phyloP scores from a whole-genome alignment of 2,329 filamentous ascomycete genomes.

The Plenodomus lindquistii region DNA sequence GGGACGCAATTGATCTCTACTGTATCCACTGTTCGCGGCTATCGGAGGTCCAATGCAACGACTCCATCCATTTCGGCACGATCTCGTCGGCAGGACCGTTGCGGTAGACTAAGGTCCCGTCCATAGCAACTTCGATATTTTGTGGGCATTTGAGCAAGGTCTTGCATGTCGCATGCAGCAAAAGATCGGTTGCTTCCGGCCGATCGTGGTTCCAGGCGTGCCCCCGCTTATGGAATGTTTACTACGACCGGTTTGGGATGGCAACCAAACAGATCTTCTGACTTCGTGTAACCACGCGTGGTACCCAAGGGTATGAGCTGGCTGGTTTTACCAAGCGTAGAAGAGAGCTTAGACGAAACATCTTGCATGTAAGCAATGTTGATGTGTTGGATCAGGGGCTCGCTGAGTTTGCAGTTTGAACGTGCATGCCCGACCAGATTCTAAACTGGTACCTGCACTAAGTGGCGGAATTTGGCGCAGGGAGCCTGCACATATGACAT shows the following conservation, averaged over 20 bases:
- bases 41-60: slow-evolving; percentile 6
- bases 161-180: slow-evolving; percentile 33
- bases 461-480: background rate
- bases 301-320: slow-evolving; percentile 14
- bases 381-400: slow-evolving; percentile 17
- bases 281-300: slow-evolving; percentile 30
- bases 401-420: slow-evolving; percentile 15
- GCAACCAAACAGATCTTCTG: slow-evolving; percentile 28
- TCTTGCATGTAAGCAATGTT: slow-evolving; percentile 5
- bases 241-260: slow-evolving; percentile 23
- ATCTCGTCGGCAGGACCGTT: slow-evolving; percentile 23
- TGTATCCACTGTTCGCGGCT: slow-evolving; percentile 13
- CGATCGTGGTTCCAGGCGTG: slow-evolving; percentile 27
- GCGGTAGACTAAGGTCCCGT: slow-evolving; percentile 17
- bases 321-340: slow-evolving; percentile 23
- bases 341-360: slow-evolving; percentile 1
- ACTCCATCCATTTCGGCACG: background rate
- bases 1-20: slow-evolving; percentile 8
- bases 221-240: slow-evolving; percentile 29
- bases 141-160: slow-evolving; percentile 18
- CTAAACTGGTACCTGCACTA: background rate
- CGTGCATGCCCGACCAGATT: slow-evolving; percentile 20
- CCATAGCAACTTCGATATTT: slow-evolving; percentile 10
- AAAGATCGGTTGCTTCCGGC: slow-evolving; percentile 39
- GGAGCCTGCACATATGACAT: background rate